Evolutionary conservation across 371 early-diverging fungal species (phyloP), one percentile per base, ranked within the genome.

Genomic region (Capniomyces stellatus): DNA sequence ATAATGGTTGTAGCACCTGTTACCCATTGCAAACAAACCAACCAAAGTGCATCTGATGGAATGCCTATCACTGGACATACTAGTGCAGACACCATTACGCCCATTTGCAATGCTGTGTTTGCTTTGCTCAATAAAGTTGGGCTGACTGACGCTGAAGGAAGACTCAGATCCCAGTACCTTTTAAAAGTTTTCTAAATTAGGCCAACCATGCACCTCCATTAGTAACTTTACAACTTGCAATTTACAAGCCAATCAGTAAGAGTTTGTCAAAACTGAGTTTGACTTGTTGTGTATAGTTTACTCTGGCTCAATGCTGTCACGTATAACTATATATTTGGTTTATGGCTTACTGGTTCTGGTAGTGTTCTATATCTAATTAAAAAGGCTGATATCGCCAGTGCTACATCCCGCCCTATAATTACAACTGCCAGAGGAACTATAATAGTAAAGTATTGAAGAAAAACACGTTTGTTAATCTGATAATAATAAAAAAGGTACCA

Each of bases 21-120:
- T 3, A 71, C 54, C 60, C 63, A 72, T 63, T 73, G 75, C 51
- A 73, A 51, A 6, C 51, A 65, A 27, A 54, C 55, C 18, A 75
- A 54, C 3, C 46, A 51, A 10, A 46, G 28, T 29, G 50, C 48
- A 6, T 58, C 54, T 0, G 48, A 61, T 0, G 74, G 58, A 10
- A 76, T 62, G 0, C 75, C 79, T 56, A 75, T 66, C 6, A 78
- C 73, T 0, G 87, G 81, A 2, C 78, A 71, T 4, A 82, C 69
- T 25, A 94, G 66, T 1, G 89, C 82, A 1, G 74, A 58, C 0
- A 77, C 82, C 77, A 96, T 85, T 15, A 92, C 75, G 2, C 62
- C 59, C 42, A 93, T 68, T 63, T 95, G 96, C 10, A 93, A 63
- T n/a, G 77, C 81, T 2, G 96, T 95, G 58, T 95, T 95, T 55